These are phyloP conservation scores for Colletotrichum endophyticum DNA, from an alignment of 2,329 filamentous ascomycete genomes.

Conservation along the genomic window DNA sequence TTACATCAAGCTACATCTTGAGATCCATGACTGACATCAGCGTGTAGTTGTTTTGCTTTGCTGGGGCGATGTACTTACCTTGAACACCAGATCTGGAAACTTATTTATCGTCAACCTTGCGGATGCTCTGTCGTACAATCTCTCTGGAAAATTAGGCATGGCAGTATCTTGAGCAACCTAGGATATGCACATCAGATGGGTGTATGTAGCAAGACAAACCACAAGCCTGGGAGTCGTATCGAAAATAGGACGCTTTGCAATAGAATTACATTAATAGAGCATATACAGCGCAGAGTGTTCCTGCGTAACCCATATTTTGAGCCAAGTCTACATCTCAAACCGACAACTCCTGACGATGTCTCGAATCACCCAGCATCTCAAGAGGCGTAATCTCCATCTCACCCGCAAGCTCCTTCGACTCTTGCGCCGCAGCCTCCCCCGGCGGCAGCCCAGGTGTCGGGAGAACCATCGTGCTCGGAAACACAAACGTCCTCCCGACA, in stretches of 20 bases:
- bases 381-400: not conserved
- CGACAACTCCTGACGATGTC: not conserved
- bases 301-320: not conserved
- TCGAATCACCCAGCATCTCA: not conserved
- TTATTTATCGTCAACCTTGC: not conserved
- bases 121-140: not conserved
- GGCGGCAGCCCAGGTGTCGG: not conserved
- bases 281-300: not conserved
- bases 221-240: not conserved
- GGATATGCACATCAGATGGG: not conserved
- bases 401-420: not conserved
- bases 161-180: not conserved
- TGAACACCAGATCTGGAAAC: not conserved
- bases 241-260: not conserved
- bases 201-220: not conserved
- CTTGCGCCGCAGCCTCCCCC: not conserved
- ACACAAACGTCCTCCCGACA: not conserved
- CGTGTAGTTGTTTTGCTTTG: not conserved
- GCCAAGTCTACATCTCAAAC: not conserved
- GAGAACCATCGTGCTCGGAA: not conserved
- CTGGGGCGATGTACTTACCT: not conserved
- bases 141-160: not conserved
- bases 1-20: fast-evolving
- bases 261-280: not conserved
- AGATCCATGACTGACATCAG: not conserved